Evolutionary conservation across 2,329 filamentous ascomycete genomes (phyloP).

Genomic region (Acrocalymma vagum): DNA sequence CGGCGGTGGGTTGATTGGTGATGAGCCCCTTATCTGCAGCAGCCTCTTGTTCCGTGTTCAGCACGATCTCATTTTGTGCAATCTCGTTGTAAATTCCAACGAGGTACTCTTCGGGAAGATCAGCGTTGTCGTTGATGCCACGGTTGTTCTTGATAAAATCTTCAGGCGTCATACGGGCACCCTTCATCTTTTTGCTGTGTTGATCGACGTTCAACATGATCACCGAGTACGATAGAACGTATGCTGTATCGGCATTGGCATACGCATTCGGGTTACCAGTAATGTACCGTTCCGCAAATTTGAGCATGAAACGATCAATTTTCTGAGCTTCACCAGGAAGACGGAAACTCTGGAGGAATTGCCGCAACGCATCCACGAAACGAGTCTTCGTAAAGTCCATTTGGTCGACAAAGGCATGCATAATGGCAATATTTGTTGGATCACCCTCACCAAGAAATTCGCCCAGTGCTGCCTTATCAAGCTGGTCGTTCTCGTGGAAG

Average conservation of each 20-base stretch:
- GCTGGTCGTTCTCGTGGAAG: constrained; percentile 78
- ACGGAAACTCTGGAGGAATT: constrained; percentile 94
- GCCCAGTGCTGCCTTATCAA: constrained; percentile 92
- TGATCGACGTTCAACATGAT: constrained; percentile 97
- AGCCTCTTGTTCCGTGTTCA: constrained; percentile 89
- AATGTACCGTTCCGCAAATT: constrained; percentile 96
- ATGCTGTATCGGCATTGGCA: constrained; percentile 97
- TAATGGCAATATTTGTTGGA: constrained; percentile 90
- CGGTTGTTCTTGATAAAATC: constrained; percentile 99
- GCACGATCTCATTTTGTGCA: constrained; percentile 86
- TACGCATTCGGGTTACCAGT: constrained; percentile 96
- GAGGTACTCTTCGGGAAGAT: constrained; percentile 93
- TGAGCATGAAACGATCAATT: constrained; percentile 99
- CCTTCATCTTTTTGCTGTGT: constrained; percentile 86
- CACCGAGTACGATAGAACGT: constrained; percentile 94
- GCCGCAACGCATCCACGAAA: constrained; percentile 90
- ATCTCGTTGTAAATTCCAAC: constrained; percentile 93
- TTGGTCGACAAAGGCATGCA: constrained; percentile 95
- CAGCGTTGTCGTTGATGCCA: constrained; percentile 95
- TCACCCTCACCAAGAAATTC: constrained; percentile 96
- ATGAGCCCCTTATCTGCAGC: constrained; percentile 78
- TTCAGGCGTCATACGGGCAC: constrained; percentile 87
- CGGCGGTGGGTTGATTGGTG: constrained; percentile 65
- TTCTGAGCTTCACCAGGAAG: constrained; percentile 97
- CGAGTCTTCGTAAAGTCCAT: constrained; percentile 94